phyloP scores from a whole-genome alignment of 495 filamentous ascomycete species.

The Daldinia grandis region DNA sequence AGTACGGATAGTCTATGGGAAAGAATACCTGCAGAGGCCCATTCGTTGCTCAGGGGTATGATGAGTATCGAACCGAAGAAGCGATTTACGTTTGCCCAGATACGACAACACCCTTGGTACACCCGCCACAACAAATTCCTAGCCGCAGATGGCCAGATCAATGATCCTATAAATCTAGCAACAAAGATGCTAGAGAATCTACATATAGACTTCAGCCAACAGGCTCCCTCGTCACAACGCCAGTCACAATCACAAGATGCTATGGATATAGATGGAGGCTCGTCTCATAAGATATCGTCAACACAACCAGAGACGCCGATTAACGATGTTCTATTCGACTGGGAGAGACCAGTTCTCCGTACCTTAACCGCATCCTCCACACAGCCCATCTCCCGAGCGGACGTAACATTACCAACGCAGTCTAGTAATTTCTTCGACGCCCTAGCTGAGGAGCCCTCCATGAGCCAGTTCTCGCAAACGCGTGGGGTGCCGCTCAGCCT shows the following conservation, averaged over 20 bases:
- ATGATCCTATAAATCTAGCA: constrained; percentile 81
- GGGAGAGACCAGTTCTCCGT: constrained; percentile 67
- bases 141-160: constrained; percentile 73
- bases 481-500: constrained; percentile 80
- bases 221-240: constrained; percentile 64
- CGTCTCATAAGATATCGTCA: constrained; percentile 58
- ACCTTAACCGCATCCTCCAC: constrained; percentile 65
- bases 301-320: constrained; percentile 83
- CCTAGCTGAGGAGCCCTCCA: constrained; percentile 86
- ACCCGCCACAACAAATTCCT: constrained; percentile 83
- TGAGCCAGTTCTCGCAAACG: constrained; percentile 88
- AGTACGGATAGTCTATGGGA: constrained; percentile 88
- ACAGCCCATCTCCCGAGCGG: constrained; percentile 55
- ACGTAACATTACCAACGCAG: constrained; percentile 47
- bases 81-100: constrained; percentile 87
- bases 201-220: constrained; percentile 85
- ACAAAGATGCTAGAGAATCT: constrained; percentile 92
- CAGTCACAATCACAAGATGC: constrained; percentile 52
- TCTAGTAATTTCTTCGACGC: constrained; percentile 60
- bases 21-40: constrained; percentile 74
- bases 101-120: constrained; percentile 95
- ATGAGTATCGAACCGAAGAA: constrained; percentile 78
- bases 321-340: constrained; percentile 76
- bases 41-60: constrained; percentile 94
- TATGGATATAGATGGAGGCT: constrained; percentile 64